These are phyloP conservation scores for Kurtzmaniella cleridarum DNA, from an alignment of 805 yeast genomes.

Conservation along the genomic window DNA sequence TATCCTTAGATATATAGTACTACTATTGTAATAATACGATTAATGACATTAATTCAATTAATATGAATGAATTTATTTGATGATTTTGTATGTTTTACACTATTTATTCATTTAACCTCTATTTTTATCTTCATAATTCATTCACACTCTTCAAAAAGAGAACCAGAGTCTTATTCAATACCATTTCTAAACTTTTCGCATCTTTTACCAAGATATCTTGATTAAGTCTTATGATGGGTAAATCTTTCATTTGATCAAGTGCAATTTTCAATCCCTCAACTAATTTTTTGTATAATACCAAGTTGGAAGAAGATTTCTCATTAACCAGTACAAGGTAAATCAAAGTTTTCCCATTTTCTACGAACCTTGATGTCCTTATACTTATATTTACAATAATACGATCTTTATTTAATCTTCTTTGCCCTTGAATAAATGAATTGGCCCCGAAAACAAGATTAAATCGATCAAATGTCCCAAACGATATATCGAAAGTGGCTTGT, in stretches of 20 bases:
- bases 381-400: conserved; percentile 22
- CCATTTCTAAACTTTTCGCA: background rate
- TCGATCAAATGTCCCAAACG: conserved; percentile 23
- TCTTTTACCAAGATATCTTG: conserved; percentile 2
- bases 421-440: conserved; percentile 8
- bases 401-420: conserved; percentile 32
- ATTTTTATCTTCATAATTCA: background rate
- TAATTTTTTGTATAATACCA: conserved; percentile 31
- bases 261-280: conserved; percentile 19
- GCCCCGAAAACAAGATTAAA: conserved; percentile 27
- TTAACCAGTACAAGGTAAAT: conserved; percentile 26
- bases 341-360: conserved; percentile 13
- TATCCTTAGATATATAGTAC: background rate
- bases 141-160: background rate
- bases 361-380: conserved; percentile 28
- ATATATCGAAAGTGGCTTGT: conserved; percentile 27
- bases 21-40: too few relatives aligned
- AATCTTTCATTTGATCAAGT: background rate
- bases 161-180: background rate
- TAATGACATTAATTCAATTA: too few relatives aligned
- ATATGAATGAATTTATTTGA: background rate
- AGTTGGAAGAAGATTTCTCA: conserved; percentile 28
- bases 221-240: background rate
- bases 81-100: background rate
- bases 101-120: background rate